Evolutionary conservation across 345 rosid genomes (phyloP), one percentile per base, ranked within the genome.

Genomic region (Camelina sativa): DNA sequence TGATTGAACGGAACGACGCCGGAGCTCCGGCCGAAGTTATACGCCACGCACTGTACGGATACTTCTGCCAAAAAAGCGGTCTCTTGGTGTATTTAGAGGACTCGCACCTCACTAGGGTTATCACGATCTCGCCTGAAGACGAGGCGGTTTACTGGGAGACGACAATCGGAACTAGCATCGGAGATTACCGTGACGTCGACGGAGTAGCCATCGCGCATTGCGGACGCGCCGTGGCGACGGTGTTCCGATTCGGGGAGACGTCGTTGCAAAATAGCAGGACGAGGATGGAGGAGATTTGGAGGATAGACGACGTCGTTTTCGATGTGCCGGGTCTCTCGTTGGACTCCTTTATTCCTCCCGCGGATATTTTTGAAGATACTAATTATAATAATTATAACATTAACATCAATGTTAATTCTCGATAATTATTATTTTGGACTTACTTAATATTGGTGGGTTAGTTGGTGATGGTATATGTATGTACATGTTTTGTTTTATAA

Each of bases 271-370:
- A 91, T 69, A 80, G 95, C 58, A 76, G 98, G 68, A 91, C 91
- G 23, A 78, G 92, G 54, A 91, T 94, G 97, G 97, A 94, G 71
- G 98, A 94, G 76, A 73, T 82, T 1, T 94, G 98, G 98, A 83
- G 83, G 67, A 94, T 94, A 65, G 97, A 89, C 72, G 97, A 94
- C 82, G 94, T 88, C 73, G 98, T 86, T 48, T 94, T 89, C 76
- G 84, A 94, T 76, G 98, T 94, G 23, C 91, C 84, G 0, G 97
- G 98, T 4, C 95, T 94, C 48, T 89, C 97, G 11, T 58, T 85
- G 22, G 98, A 94, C 62, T 80, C 82, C n/a, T 94, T 91, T 78
- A 94, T 94, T 44, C 98, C 98, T 65, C 98, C 98, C 1, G 92
- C 98, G 41, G 98, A 91, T 82, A 83, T 91, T 15, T 81, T 79